Evolutionary conservation across 768 basidiomycete genomes (phyloP).

Genomic region (Lentinus tigrinus): DNA sequence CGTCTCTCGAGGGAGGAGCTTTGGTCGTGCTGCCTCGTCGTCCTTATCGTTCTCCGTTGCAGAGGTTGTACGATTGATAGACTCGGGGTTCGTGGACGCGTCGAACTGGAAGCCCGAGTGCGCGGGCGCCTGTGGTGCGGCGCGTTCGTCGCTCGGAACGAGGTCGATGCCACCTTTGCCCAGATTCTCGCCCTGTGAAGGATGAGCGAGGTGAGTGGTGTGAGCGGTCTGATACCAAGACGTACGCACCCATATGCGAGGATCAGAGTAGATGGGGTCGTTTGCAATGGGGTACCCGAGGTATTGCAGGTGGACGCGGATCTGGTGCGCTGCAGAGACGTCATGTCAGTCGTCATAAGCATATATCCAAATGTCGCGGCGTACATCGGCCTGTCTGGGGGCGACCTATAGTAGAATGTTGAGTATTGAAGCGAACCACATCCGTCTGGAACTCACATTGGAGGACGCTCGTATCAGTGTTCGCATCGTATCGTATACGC

Average conservation of each 20-base stretch:
- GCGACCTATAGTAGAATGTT: conserved; percentile 49
- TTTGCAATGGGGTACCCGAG: conserved; percentile 94
- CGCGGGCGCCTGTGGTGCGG: conserved; percentile 56
- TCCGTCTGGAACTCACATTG: conserved; percentile 52
- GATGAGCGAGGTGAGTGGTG: not conserved
- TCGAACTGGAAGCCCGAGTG: conserved; percentile 30
- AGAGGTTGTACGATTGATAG: not conserved
- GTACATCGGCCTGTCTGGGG: conserved; percentile 92
- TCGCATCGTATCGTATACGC: conserved; percentile 74
- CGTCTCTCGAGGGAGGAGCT: conserved; percentile 77
- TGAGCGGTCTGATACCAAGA: conserved; percentile 3
- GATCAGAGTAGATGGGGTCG: conserved; percentile 88
- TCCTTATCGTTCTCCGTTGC: not conserved
- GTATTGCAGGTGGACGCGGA: conserved; percentile 94
- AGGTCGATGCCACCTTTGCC: conserved; percentile 83
- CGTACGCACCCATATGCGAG: conserved; percentile 65
- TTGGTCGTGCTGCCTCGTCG: conserved; percentile 24
- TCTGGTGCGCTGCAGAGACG: conserved; percentile 77
- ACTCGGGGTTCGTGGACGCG: conserved; percentile 24
- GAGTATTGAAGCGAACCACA: not conserved
- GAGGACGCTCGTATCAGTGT: conserved; percentile 82
- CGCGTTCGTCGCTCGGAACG: conserved; percentile 62
- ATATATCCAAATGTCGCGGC: conserved; percentile 27
- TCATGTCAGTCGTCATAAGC: not conserved
- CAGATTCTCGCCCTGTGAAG: conserved; percentile 58